Evolutionary conservation across 495 filamentous ascomycete species (phyloP).

Genomic region (Glonium stellatum): DNA sequence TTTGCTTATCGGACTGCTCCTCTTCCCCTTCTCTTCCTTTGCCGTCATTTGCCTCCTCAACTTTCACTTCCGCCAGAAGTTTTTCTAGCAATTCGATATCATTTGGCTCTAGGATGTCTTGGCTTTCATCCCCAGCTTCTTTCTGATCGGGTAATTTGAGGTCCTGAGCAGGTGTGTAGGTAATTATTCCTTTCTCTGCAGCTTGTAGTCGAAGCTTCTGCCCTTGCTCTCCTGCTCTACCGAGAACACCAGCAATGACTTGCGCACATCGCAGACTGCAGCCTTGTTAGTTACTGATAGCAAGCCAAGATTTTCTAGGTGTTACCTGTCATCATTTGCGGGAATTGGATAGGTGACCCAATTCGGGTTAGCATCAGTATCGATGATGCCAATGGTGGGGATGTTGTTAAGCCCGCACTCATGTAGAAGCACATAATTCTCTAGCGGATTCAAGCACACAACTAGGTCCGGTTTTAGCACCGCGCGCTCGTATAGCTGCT

Average conservation of each 20-base stretch:
- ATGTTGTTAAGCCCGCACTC: conserved; percentile 84
- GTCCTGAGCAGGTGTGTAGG: conserved; percentile 46
- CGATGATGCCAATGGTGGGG: conserved; percentile 89
- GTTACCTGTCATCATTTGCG: conserved; percentile 86
- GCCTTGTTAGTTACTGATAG: background rate
- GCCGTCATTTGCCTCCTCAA: too few species aligned
- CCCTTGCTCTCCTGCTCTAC: conserved; percentile 74
- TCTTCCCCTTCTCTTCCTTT: too few species aligned
- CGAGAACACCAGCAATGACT: conserved; percentile 79
- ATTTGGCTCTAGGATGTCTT: too few species aligned
- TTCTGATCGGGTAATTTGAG: conserved; percentile 16
- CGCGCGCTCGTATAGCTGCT: conserved; percentile 52
- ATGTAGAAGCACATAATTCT: conserved; percentile 84
- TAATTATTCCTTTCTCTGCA: conserved; percentile 53
- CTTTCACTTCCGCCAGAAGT: too few species aligned
- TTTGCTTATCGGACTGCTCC: too few species aligned
- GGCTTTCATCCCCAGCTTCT: background rate
- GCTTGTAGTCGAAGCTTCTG: conserved; percentile 54
- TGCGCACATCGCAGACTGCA: conserved; percentile 66
- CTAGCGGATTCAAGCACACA: conserved; percentile 81
- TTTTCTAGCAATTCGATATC: too few species aligned
- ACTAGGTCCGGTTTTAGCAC: conserved; percentile 83
- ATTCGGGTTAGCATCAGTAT: conserved; percentile 87
- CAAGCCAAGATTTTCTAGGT: background rate
- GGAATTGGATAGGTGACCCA: conserved; percentile 97